Conservation (phyloP, 2,329 filamentous ascomycete species). For the Leptoxyphium fumago region DNA sequence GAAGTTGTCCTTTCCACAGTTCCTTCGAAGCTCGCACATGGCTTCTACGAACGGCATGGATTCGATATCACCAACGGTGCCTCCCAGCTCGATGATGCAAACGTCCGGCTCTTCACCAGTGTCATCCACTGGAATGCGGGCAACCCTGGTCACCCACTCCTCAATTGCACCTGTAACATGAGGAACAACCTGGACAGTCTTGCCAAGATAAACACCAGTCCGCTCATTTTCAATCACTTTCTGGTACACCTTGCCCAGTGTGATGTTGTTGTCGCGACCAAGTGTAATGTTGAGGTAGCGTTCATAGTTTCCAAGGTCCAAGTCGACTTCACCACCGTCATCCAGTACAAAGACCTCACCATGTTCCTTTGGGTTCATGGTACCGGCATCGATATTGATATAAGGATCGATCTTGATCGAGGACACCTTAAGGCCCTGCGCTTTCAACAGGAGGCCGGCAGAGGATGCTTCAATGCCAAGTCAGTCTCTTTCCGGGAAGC, state of each 20-base stretch:
- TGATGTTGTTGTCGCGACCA: constrained; percentile 85
- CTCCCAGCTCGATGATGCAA: constrained; percentile 65
- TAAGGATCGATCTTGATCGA: constrained; percentile 60
- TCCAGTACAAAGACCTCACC: constrained; percentile 82
- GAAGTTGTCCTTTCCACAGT: constrained; percentile 65
- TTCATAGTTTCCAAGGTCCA: constrained; percentile 65
- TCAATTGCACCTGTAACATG: constrained; percentile 86
- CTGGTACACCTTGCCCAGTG: constrained; percentile 90
- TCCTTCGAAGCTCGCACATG: constrained; percentile 60
- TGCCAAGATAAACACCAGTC: constrained; percentile 67
- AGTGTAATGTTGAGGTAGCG: constrained; percentile 72
- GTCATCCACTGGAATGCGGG: constrained; percentile 73
- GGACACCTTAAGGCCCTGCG: constrained; percentile 58
- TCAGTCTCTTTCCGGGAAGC: constrained; percentile 2
- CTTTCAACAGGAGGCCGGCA: constrained; percentile 64
- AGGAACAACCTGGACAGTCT: constrained; percentile 81
- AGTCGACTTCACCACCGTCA: constrained; percentile 64
- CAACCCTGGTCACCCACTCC: constrained; percentile 80
- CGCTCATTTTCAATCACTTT: constrained; percentile 67
- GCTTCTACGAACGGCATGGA: constrained; percentile 80
- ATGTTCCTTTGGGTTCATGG: constrained; percentile 58
- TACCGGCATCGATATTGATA: constrained; percentile 62
- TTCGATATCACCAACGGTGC: constrained; percentile 70
- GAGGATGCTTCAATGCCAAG: constrained; percentile 43
- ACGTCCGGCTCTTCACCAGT: constrained; percentile 73